Base-by-base conservation (phyloP, 1,139 yeast genomes). In the Sugiyamaella pinicola region DNA sequence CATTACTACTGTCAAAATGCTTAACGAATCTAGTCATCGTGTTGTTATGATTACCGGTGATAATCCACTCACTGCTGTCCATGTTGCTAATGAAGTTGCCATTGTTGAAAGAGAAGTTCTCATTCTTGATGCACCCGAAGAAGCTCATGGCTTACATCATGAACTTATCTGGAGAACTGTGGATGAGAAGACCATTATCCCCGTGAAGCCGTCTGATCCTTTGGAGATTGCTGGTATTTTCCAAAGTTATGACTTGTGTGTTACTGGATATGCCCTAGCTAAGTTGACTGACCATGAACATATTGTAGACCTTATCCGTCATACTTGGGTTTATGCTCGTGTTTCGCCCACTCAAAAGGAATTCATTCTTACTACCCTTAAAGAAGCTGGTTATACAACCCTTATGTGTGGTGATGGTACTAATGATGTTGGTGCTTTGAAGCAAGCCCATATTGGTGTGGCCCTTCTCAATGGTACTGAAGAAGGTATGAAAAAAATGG, bases 401-500 rank as follows among this genome's bases (percentile, higher is more conserved):
- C 80, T 95, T 64, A 93, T 93, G 99, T 93, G 99, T 74, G 99
- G 99, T 77, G 99, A 93, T 74, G 99, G 99, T 74, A 93, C 99
- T 31, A 93, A 93, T 69, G 99, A 93, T 77, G 99, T 93, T 53
- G 99, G 99, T 71, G 99, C 99, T 52, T 81, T 93, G 73, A 95
- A 93, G 71, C 98, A 93, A 75, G 98, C 99, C 7, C 96, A 93
- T 67, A 85, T 93, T 68, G 99, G 99, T 76, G 91, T 93, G 67
- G 99, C 99, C 13, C 76, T 93, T 62, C 79, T 95, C 69, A 95
- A 95, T 67, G 99, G 98, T 74, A 90, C 99, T 54, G 96, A 88
- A 69, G 97, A 87, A 56, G 89, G 96, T 52, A 77, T 95, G 83
- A 87, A 87, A 73, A 89, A 90, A 71, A 81, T 91, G 60, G 89